phyloP scores from a whole-genome alignment of 805 yeast genomes.

The Tetrapisispora taiwanensis region DNA sequence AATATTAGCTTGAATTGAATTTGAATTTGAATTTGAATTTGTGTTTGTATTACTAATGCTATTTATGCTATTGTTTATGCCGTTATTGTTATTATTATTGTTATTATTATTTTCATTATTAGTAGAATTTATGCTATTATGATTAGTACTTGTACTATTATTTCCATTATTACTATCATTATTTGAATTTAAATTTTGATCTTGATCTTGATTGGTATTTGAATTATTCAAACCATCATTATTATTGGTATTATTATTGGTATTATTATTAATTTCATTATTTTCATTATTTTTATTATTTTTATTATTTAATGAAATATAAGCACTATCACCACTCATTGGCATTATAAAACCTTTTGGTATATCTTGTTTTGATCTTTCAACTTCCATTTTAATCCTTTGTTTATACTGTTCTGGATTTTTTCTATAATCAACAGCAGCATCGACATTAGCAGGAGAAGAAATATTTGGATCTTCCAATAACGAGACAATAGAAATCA shows the following conservation, averaged over 20 bases:
- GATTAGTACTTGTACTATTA: background rate
- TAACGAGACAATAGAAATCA: conserved; percentile 81
- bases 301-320: conserved; percentile 28
- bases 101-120: conserved; percentile 1
- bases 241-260: background rate
- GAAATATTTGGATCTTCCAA: conserved; percentile 88
- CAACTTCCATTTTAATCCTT: conserved; percentile 72
- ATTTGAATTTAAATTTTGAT: background rate
- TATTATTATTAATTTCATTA: background rate
- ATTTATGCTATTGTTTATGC: conserved; percentile 5
- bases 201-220: no score
- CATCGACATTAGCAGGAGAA: conserved; percentile 95
- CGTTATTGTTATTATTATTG: background rate
- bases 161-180: background rate
- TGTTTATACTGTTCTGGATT: conserved; percentile 66
- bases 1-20: conserved; percentile 8
- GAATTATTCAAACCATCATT: no score
- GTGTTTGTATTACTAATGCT: conserved; percentile 2
- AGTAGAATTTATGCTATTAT: conserved; percentile 9
- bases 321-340: conserved; percentile 42
- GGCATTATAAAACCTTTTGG: conserved; percentile 85
- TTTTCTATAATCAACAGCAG: conserved; percentile 82
- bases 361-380: conserved; percentile 71
- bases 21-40: conserved; percentile 1
- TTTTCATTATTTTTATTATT: background rate